Evolutionary conservation across 2,329 filamentous ascomycete species (phyloP), one percentile per base, ranked within the genome.

Genomic region (Dactylellina parvicollis): DNA sequence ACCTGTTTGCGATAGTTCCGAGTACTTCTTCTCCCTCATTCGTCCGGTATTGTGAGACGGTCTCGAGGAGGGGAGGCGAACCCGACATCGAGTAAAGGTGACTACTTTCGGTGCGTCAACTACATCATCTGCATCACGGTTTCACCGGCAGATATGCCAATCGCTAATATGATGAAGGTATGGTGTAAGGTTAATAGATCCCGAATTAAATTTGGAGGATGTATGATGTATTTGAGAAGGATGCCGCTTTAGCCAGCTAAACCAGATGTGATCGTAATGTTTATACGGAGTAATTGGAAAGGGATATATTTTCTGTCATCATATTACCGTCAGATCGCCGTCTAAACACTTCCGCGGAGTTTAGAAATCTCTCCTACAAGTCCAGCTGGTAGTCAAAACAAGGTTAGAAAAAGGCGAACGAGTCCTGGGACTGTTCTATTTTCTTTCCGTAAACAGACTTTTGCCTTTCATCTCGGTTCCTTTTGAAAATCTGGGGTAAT

Each of bases 401-500:
- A 67, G 62, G 62, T 67, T 67, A 59, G 62, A 65, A 60, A 54
- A 42, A 36, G 52, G 28, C 52, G 32, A 52, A 28, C 46, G 10
- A 24, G 32, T 44, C 38, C 56, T 54, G 24, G 49, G 34, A 47
- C 38, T 46, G 28, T 28, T 46, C 38, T 24, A 24, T 50, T 60
- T 60, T 60, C 55, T 60, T 69, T 60, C 56, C 57, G 30, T 44
- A 62, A 56, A 56, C 28, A 55, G 65, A 55, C 8, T 50, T 28
- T 32, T 36, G 38, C 46, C 34, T 34, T 32, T 24, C 38, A 52
- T 71, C 44, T 55, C 36, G 56, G 36, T 49, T 46, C 57, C 18
- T 59, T 60, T 59, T 30, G 66, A 72, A 72, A 72, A 72, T 72
- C 67, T 65, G 67, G 67, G 67, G 67, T 72, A 72, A 72, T 72